These are phyloP conservation scores for Fusarium floridanum DNA, from an alignment of 2,329 filamentous ascomycete genomes.

Conservation along the genomic window DNA sequence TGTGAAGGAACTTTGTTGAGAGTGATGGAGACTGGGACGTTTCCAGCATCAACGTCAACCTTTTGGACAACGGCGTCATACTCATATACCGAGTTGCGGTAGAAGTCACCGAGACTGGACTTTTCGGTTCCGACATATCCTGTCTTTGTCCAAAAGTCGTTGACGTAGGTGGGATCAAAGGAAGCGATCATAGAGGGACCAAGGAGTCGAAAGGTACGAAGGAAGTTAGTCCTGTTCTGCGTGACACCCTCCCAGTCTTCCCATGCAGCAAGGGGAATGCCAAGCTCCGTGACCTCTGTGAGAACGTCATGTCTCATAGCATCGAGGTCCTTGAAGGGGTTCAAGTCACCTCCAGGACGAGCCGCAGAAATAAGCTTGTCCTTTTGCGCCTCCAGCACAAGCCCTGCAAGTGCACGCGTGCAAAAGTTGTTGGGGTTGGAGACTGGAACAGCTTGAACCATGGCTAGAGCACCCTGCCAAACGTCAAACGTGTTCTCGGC, in stretches of 20 bases:
- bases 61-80: neutral
- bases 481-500: conserved; percentile 36
- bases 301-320: neutral
- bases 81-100: neutral
- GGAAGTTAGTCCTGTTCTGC: neutral
- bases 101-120: conserved; percentile 14
- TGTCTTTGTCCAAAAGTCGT: conserved; percentile 35
- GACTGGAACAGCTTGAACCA: conserved; percentile 15
- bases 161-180: conserved; percentile 23
- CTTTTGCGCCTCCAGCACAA: neutral
- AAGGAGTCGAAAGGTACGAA: neutral
- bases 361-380: neutral
- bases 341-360: neutral
- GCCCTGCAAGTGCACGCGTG: neutral
- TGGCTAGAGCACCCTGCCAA: conserved; percentile 40
- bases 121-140: conserved; percentile 31
- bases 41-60: neutral
- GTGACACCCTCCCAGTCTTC: neutral
- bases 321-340: neutral
- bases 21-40: neutral
- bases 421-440: conserved; percentile 1
- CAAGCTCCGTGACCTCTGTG: neutral
- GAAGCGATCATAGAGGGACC: neutral
- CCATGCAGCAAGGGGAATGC: neutral
- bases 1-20: neutral